Evolutionary conservation across 805 yeast genomes (phyloP).

Genomic region (Lipomyces yamanashiensis): DNA sequence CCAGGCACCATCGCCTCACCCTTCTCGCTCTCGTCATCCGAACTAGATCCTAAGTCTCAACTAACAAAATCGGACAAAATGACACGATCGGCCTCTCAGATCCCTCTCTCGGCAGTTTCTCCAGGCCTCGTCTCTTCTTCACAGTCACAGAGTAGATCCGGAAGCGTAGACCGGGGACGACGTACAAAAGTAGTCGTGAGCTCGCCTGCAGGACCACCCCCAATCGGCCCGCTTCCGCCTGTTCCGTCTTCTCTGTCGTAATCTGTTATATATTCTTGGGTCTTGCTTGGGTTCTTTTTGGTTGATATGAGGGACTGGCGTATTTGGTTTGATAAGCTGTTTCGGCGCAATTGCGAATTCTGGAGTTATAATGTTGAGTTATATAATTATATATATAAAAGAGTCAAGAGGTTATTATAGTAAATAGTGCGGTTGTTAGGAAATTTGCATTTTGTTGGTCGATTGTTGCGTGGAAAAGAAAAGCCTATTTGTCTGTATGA

Average conservation of each 20-base stretch:
- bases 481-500: not conserved
- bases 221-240: slow-evolving; percentile 17
- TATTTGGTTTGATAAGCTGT: not conserved
- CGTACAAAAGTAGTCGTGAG: slow-evolving; percentile 4
- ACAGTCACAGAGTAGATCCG: not conserved
- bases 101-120: not conserved
- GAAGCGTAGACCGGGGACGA: not conserved
- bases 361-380: not conserved
- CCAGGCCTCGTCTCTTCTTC: not conserved
- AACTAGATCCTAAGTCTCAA: not conserved
- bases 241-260: slow-evolving; percentile 1
- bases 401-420: too few relatives aligned
- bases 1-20: not conserved
- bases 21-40: not conserved
- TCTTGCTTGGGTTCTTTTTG: not conserved
- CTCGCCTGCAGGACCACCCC: slow-evolving; percentile 22
- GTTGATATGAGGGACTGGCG: not conserved
- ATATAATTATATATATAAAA: too few relatives aligned
- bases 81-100: not conserved
- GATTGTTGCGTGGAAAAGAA: too few relatives aligned
- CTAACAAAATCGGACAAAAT: not conserved
- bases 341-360: not conserved
- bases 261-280: not conserved
- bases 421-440: too few relatives aligned
- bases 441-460: too few relatives aligned